Conservation (phyloP, 2,329 filamentous ascomycete species). For the Clarireedia homoeocarpa region DNA sequence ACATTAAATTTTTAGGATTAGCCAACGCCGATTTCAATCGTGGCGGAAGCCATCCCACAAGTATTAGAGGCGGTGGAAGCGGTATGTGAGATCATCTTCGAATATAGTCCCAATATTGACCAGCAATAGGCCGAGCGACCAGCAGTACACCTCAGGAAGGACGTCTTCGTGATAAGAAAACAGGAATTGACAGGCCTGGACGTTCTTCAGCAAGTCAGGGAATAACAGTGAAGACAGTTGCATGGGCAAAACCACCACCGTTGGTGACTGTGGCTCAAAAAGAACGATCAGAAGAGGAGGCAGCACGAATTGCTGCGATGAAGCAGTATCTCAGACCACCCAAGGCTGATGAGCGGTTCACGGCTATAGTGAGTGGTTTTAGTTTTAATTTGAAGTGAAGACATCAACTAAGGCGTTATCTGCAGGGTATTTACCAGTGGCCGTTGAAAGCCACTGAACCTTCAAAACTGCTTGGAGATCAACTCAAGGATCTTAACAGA, state of each 20-base stretch:
- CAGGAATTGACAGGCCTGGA: too few relatives aligned
- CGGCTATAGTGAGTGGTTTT: not conserved
- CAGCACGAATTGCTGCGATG: not conserved
- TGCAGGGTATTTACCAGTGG: conserved; percentile 21
- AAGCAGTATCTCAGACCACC: not conserved
- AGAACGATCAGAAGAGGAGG: not conserved
- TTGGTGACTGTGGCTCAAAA: not conserved
- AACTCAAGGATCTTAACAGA: conserved; percentile 18
- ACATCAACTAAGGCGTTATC: not conserved
- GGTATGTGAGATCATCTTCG: not conserved
- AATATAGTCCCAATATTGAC: not conserved
- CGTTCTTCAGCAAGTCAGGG: too few relatives aligned
- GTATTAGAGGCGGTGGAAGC: not conserved
- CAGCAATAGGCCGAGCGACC: too few relatives aligned
- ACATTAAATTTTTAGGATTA: not conserved
- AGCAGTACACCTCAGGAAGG: too few relatives aligned
- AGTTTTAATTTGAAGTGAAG: not conserved
- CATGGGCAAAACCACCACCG: not conserved
- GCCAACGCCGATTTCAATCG: not conserved
- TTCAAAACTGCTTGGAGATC: conserved; percentile 11
- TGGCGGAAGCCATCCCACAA: not conserved
- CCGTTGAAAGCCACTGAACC: conserved; percentile 11
- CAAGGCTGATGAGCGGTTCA: not conserved
- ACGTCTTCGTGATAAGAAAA: too few relatives aligned
- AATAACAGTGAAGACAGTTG: too few relatives aligned